Conservation (phyloP, 352 stramenopile genomes). For the Phytophthora kernoviae region DNA sequence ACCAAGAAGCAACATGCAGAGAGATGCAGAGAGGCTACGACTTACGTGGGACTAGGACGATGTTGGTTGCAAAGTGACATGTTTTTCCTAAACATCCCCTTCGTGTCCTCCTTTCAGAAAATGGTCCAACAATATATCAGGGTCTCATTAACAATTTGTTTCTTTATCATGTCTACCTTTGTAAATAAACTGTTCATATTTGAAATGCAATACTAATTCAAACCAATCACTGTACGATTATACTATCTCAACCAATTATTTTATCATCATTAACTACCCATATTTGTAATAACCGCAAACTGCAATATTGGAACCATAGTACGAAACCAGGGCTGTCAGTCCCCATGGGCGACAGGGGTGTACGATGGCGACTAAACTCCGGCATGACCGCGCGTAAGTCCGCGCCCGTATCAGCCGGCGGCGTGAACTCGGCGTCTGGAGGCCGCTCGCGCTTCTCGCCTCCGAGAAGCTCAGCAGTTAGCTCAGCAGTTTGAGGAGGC, state of each 20-base stretch:
- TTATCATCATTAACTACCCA: slow-evolving; percentile 2
- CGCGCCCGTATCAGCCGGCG: slow-evolving; percentile 16
- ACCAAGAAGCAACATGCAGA: slow-evolving; percentile 22
- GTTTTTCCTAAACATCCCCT: slow-evolving; percentile 10
- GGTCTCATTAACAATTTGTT: too few species aligned
- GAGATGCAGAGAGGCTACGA: slow-evolving; percentile 25
- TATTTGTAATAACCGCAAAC: too few species aligned
- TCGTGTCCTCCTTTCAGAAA: not conserved
- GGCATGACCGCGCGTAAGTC: slow-evolving; percentile 40
- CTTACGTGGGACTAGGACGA: not conserved
- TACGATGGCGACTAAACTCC: not conserved
- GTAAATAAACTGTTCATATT: too few species aligned
- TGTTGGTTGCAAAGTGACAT: slow-evolving; percentile 20
- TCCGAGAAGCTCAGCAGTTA: not conserved
- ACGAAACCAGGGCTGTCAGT: slow-evolving; percentile 5
- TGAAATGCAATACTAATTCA: too few species aligned
- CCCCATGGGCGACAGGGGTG: slow-evolving; percentile 17
- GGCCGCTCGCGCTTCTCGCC: not conserved
- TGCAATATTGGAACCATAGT: too few species aligned
- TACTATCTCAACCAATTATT: slow-evolving; percentile 7
- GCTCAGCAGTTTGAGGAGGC: slow-evolving; percentile 1
- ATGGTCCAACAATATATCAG: too few species aligned
- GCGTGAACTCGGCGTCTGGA: slow-evolving; percentile 27
- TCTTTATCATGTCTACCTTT: too few species aligned
- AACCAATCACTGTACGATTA: too few species aligned